A percentile compares a stretch with the other conserved stretches of the same genome.
Evolutionary conservation across 73 alveolate species (phyloP).

Genomic region (Uronychia setigera): DNA sequence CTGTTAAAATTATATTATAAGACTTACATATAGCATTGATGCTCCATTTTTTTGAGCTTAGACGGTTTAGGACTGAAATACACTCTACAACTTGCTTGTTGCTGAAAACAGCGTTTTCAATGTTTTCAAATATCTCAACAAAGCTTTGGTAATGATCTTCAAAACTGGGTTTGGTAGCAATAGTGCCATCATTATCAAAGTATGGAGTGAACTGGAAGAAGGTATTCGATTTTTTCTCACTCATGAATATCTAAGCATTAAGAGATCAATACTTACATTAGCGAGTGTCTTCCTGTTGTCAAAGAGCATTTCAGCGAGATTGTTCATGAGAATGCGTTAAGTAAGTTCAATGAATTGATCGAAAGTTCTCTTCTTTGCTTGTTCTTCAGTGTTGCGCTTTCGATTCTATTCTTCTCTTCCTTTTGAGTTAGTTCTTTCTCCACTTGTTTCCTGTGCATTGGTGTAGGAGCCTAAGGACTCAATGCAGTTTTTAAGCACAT

Average conservation of each 20-base stretch:
- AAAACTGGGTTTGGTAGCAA: constrained; percentile 51
- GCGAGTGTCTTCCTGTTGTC: constrained; percentile 29
- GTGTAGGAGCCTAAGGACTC: neutral
- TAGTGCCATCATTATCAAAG: constrained; percentile 18
- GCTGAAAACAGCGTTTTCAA: constrained; percentile 36
- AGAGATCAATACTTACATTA: neutral
- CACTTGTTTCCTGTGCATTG: neutral
- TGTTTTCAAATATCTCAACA: constrained; percentile 32
- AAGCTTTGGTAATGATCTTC: constrained; percentile 44
- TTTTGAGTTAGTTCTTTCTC: neutral
- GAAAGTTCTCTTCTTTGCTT: neutral
- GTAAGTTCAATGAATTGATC: neutral
- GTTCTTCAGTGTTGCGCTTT: neutral
- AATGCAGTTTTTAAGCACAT: neutral
- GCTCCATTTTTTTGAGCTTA: neutral
- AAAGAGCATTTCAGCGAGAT: constrained; percentile 20
- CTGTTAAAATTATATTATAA: too few relatives aligned
- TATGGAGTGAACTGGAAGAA: constrained; percentile 4
- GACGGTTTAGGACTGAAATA: neutral
- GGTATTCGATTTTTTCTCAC: neutral
- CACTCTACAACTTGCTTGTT: constrained; percentile 32
- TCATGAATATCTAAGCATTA: neutral
- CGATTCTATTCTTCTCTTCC: neutral
- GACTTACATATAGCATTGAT: neutral
- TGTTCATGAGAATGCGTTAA: neutral